A percentile compares a stretch with the other conserved stretches of the same genome.
These are phyloP conservation scores for Auriscalpium vulgare DNA, from an alignment of 768 basidiomycete species.

Conservation along the genomic window DNA sequence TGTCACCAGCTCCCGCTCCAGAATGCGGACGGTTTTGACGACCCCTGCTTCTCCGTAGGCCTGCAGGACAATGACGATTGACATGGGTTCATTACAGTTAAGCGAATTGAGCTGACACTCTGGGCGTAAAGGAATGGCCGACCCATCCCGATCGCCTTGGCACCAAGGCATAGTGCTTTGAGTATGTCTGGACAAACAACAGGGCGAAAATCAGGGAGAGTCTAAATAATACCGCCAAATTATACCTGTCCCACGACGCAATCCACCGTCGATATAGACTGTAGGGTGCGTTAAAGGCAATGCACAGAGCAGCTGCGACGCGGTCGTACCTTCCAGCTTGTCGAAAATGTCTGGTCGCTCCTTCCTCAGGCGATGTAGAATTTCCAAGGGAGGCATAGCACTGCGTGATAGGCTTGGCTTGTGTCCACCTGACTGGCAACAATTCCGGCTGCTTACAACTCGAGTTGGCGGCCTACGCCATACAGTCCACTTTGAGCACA, in stretches of 20 bases:
- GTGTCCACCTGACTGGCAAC: no score
- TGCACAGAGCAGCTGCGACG: not conserved
- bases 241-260: conserved; percentile 70
- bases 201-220: not conserved
- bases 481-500: not conserved
- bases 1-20: conserved; percentile 70
- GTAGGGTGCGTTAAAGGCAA: not conserved
- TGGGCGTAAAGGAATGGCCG: conserved; percentile 82
- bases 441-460: conserved; percentile 44
- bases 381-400: conserved; percentile 69
- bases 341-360: conserved; percentile 70
- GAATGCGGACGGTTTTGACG: conserved; percentile 52
- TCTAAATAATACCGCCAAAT: not conserved
- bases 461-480: conserved; percentile 62
- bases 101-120: conserved; percentile 42
- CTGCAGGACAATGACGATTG: conserved; percentile 26
- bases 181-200: conserved; percentile 50
- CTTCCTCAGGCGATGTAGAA: conserved; percentile 64
- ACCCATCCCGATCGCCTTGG: conserved; percentile 80
- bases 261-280: conserved; percentile 88
- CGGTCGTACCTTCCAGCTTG: conserved; percentile 52
- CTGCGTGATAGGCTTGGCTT: conserved; percentile 28
- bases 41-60: conserved; percentile 73
- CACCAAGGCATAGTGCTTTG: conserved; percentile 87
- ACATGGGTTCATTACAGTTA: not conserved